A percentile compares a stretch with the other conserved stretches of the same genome.
Evolutionary conservation across 345 rosid genomes (phyloP).

Genomic region (Clausena lansium): DNA sequence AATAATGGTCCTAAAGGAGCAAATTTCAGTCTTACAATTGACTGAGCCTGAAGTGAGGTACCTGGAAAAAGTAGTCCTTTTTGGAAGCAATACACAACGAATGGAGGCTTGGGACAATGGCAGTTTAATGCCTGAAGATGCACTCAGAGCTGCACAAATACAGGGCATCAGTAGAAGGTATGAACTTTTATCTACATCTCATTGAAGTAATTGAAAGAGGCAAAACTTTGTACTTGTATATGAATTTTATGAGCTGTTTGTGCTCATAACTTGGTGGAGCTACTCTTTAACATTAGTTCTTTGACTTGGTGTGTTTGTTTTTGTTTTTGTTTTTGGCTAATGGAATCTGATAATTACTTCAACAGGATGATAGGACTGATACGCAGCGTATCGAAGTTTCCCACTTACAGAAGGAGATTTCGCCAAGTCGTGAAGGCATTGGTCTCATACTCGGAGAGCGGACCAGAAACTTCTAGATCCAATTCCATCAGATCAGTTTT

Average conservation of each 20-base stretch:
- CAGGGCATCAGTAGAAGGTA: slow-evolving; percentile 88
- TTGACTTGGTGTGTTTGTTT: too few relatives aligned
- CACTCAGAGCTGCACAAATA: slow-evolving; percentile 72
- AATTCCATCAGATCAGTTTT: slow-evolving; percentile 42
- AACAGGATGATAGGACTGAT: slow-evolving; percentile 73
- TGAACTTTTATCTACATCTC: slow-evolving; percentile 2
- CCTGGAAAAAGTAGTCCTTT: slow-evolving; percentile 61
- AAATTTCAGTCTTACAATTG: slow-evolving; percentile 54
- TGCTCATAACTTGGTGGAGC: neutral
- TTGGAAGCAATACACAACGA: slow-evolving; percentile 44
- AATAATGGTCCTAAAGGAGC: slow-evolving; percentile 68
- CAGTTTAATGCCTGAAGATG: slow-evolving; percentile 41
- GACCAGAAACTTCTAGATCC: slow-evolving; percentile 31
- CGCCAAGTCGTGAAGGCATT: slow-evolving; percentile 67
- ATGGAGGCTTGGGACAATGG: slow-evolving; percentile 65
- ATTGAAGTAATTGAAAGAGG: neutral
- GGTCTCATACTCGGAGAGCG: slow-evolving; percentile 39
- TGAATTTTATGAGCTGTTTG: neutral
- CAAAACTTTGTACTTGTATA: neutral
- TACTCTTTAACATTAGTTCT: neutral
- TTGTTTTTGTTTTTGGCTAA: too few relatives aligned
- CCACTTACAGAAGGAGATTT: slow-evolving; percentile 67
- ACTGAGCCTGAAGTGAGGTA: slow-evolving; percentile 57
- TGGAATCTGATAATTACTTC: neutral
- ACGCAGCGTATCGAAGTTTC: slow-evolving; percentile 60